Base-by-base conservation (phyloP, 495 filamentous ascomycete species). In the Penicillium verhagenii region DNA sequence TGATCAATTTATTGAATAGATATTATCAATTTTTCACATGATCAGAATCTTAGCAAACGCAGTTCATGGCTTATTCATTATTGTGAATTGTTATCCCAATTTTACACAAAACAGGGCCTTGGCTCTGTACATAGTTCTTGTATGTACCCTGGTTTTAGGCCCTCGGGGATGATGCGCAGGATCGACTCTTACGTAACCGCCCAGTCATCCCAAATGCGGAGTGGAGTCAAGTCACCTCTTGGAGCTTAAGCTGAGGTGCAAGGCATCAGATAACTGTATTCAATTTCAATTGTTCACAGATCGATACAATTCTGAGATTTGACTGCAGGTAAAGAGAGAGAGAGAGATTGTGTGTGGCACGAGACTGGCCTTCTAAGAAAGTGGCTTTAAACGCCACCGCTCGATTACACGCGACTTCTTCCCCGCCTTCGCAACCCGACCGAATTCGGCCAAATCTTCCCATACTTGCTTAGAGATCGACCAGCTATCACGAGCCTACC, bases 121-220 rank as follows among this genome's bases (percentile, higher is more conserved):
- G 9, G 28, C 5, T 31, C n/a, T n/a, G n/a, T n/a, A n/a, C n/a
- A n/a, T n/a, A n/a, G n/a, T n/a, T n/a, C n/a, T n/a, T n/a, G n/a
- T n/a, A n/a, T n/a, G n/a, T n/a, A n/a, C n/a, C n/a, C n/a, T n/a
- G n/a, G n/a, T n/a, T n/a, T n/a, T n/a, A n/a, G n/a, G n/a, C n/a
- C n/a, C n/a, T n/a, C n/a, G n/a, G n/a, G n/a, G n/a, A n/a, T n/a
- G n/a, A n/a, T n/a, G n/a, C n/a, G n/a, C n/a, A n/a, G n/a, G n/a
- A n/a, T n/a, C 13, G 29, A 10, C 28, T 20, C 43, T 56, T 59
- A 59, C 52, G 52, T 59, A 59, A 59, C 43, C 21, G 23, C 47
- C 38, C 37, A 46, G 51, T 59, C 56, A 59, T 57, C 53, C 44
- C 50, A 25, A n/a, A 24, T 60, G 57, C 57, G 57, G 57, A 60